Conservation (phyloP, 768 basidiomycete genomes). For the Leccinellum luteum region DNA sequence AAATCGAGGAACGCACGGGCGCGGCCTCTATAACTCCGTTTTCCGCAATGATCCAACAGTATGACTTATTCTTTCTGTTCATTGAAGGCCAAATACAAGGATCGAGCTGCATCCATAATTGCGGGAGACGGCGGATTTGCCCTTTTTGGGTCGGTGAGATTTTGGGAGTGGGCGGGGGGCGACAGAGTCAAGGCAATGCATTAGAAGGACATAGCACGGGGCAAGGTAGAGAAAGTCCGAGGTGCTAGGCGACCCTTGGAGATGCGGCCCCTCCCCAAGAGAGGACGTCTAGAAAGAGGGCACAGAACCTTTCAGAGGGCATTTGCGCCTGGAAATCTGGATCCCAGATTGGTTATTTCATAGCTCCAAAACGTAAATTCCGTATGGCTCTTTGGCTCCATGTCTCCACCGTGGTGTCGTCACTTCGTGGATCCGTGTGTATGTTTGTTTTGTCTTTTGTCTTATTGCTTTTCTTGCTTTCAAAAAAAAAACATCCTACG, state of each 20-base stretch:
- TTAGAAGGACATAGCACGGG: not conserved
- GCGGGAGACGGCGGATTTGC: slow-evolving; percentile 11
- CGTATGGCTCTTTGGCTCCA: not conserved
- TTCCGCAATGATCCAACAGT: not conserved
- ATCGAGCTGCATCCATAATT: not conserved
- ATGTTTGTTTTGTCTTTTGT: not conserved
- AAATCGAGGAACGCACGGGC: slow-evolving; percentile 4
- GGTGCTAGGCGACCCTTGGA: not conserved
- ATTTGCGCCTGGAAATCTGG: not conserved
- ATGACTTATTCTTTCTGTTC: slow-evolving; percentile 7
- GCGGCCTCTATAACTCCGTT: slow-evolving; percentile 15
- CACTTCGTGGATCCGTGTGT: not conserved
- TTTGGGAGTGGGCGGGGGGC: not conserved
- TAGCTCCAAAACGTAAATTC: not conserved
- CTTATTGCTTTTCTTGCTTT: not conserved
- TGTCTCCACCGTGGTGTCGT: not conserved
- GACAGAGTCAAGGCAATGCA: slow-evolving; percentile 3
- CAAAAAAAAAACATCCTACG: not conserved
- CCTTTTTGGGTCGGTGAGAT: not conserved
- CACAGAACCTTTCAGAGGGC: not conserved
- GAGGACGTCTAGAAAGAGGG: not conserved
- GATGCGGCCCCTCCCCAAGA: not conserved
- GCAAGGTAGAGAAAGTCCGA: not conserved
- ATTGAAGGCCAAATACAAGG: slow-evolving; percentile 14
- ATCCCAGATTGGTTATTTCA: slow-evolving; percentile 15